Percentiles rank a stretch among this genome's conserved stretches.
phyloP scores from a whole-genome alignment of 1,284 basidiomycete genomes.

The Ceratobasidium theobromae region DNA sequence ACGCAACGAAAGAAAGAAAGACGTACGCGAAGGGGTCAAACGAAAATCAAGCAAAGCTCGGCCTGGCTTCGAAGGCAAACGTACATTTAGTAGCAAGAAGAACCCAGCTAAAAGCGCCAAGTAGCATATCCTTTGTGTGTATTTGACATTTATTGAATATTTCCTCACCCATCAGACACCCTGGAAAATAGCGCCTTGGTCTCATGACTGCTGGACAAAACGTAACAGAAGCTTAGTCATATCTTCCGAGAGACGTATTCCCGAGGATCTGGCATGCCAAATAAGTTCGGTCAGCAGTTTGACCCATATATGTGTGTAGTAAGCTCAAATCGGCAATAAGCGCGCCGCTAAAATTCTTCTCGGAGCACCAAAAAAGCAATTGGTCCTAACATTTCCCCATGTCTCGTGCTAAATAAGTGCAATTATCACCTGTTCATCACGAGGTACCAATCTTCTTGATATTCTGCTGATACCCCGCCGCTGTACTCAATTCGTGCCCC shows the following conservation, averaged over 20 bases:
- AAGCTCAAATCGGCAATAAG: constrained; percentile 10
- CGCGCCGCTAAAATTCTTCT: constrained; percentile 1
- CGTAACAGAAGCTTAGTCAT: neutral
- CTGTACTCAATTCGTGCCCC: neutral
- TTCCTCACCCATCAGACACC: neutral
- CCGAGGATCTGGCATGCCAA: constrained; percentile 12
- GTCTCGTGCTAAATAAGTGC: neutral
- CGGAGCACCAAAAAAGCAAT: neutral
- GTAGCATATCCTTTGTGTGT: neutral
- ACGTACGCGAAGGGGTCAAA: constrained; percentile 68
- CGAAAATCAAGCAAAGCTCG: constrained; percentile 62
- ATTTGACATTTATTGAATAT: neutral
- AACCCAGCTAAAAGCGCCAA: constrained; percentile 39
- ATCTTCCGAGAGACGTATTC: neutral
- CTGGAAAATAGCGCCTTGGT: neutral
- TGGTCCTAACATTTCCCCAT: neutral
- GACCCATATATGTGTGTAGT: neutral
- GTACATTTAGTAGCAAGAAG: constrained; percentile 52
- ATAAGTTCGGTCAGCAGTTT: constrained; percentile 7
- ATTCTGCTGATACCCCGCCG: constrained; percentile 1
- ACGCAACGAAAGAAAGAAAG: constrained; percentile 74
- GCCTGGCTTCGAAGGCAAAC: constrained; percentile 81
- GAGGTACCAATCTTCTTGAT: constrained; percentile 7
- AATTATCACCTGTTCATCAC: neutral
- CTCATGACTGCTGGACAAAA: neutral